These are phyloP conservation scores for Ceratobasidium sp. DNA, from an alignment of 1,284 basidiomycete genomes.

Conservation along the genomic window DNA sequence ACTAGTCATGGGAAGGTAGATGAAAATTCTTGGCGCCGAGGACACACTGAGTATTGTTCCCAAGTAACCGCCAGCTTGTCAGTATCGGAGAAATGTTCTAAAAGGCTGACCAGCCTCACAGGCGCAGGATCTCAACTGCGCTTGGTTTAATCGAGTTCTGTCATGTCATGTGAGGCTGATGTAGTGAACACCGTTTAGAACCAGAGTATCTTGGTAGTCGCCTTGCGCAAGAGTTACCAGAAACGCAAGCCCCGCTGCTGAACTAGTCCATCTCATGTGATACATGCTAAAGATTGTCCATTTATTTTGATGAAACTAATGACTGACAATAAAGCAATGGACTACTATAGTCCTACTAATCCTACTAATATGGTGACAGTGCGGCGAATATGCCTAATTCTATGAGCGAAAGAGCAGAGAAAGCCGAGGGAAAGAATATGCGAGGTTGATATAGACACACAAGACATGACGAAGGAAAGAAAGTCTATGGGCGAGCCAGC, in stretches of 20 bases:
- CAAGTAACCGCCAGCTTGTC: neutral
- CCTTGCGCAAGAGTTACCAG: no score
- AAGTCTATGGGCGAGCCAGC: slow-evolving; percentile 50
- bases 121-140: neutral
- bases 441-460: slow-evolving; percentile 36
- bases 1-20: neutral
- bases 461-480: slow-evolving; percentile 21
- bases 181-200: no score
- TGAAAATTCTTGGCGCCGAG: slow-evolving; percentile 3
- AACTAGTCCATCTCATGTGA: no score
- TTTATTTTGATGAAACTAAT: slow-evolving; percentile 39
- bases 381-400: slow-evolving; percentile 18
- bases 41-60: slow-evolving; percentile 6
- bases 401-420: slow-evolving; percentile 32
- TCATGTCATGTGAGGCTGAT: no score
- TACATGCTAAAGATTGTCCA: slow-evolving; percentile 33
- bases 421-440: slow-evolving; percentile 31
- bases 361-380: slow-evolving; percentile 36
- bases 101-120: neutral
- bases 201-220: no score
- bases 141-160: no score
- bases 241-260: no score
- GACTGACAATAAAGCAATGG: slow-evolving; percentile 39
- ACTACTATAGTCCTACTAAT: slow-evolving; percentile 7
- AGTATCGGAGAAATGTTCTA: neutral